Evolutionary conservation across 306 rosid genomes (phyloP), one percentile per base, ranked within the genome.

Genomic region (Bauhinia variegata): DNA sequence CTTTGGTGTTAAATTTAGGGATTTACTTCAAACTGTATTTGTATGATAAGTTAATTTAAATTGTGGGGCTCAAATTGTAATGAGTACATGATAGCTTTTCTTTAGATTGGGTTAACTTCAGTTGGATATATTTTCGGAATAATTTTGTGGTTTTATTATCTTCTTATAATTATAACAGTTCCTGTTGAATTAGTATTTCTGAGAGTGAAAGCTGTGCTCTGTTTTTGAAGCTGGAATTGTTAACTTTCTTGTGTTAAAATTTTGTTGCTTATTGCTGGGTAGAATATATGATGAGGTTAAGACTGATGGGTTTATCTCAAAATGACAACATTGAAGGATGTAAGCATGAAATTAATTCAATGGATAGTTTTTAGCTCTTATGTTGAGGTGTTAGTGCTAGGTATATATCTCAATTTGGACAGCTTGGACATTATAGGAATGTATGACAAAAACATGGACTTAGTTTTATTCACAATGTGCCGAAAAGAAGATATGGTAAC

Each of bases 121-220:
- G 0, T 36, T 8, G 3, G 41, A 5, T 36, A 1, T 36, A 5
- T 36, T 36, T 36, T 36, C 9, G 1, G 41, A 36, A 23, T 23
- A 23, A 23, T 36, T 36, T 5, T 5, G 41, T 36, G 41, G 41
- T 5, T 5, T 36, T 36, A 8, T 5, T 8, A 36, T 36, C 4
- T 8, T 36, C 41, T 5, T 8, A 36, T 36, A 8, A 8, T 5
- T 8, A 36, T 36, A 8, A 8, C 6, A 36, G 41, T 23, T 70
- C 38, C 52, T 34, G 61, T 12, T 58, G 53, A 65, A 38, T 47
- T 75, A 60, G 71, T 31, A 31, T 52, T 12, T 16, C 32, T 57
- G 38, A 68, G 36, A 5, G 63, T 44, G 56, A 31, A 43, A 13
- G n/a, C 13, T 46, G 6, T 14, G 18, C n/a, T 7, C 12, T 39